phyloP scores from a whole-genome alignment of 305 asterid genomes.

The Striga hermonthica region DNA sequence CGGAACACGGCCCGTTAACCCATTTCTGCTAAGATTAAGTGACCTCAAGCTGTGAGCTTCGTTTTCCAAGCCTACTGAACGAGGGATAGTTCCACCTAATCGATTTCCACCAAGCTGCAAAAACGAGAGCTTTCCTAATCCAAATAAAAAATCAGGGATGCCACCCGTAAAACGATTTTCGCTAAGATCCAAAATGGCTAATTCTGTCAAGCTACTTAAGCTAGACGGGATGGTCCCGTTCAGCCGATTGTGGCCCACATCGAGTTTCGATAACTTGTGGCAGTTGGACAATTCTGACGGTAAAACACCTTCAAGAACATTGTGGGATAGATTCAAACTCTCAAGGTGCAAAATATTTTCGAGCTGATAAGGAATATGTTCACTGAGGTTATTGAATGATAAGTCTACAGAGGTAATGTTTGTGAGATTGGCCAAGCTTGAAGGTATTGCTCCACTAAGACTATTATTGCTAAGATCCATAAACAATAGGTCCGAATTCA shows the following conservation, averaged over 20 bases:
- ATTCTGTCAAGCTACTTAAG: constrained; percentile 49
- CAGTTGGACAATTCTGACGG: constrained; percentile 55
- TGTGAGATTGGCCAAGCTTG: constrained; percentile 51
- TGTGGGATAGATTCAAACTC: constrained; percentile 55
- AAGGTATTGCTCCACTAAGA: constrained; percentile 53
- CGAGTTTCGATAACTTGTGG: constrained; percentile 48
- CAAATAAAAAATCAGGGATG: constrained; percentile 54
- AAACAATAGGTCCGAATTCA: constrained; percentile 42
- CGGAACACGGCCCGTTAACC: constrained; percentile 60
- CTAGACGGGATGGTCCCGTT: constrained; percentile 61
- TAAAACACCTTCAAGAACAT: constrained; percentile 51
- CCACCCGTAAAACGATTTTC: constrained; percentile 60
- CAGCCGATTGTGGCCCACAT: constrained; percentile 58
- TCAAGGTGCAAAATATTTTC: constrained; percentile 57
- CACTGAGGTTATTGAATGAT: constrained; percentile 57
- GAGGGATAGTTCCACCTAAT: constrained; percentile 58
- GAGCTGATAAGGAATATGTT: constrained; percentile 52
- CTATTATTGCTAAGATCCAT: constrained; percentile 61
- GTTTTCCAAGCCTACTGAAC: constrained; percentile 35
- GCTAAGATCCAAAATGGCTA: constrained; percentile 54
- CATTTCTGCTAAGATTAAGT: constrained; percentile 66
- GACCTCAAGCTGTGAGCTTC: constrained; percentile 47
- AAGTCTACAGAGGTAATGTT: constrained; percentile 50
- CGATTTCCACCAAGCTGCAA: constrained; percentile 74
- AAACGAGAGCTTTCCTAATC: constrained; percentile 50